phyloP scores from a whole-genome alignment of 768 basidiomycete species.

The Lentinula detonsa region DNA sequence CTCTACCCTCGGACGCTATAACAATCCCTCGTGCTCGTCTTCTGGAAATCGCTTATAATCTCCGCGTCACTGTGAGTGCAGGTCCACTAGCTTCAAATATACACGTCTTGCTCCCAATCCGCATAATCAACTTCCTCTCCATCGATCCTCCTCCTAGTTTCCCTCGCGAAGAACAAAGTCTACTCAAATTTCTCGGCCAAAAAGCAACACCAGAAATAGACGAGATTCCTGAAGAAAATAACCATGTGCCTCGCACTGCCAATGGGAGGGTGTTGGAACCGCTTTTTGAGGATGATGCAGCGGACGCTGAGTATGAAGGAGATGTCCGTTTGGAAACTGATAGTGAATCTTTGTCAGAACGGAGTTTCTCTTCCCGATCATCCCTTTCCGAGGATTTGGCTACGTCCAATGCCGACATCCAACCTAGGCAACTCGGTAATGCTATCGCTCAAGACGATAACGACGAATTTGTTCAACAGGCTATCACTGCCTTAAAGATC shows the following conservation, averaged over 20 bases:
- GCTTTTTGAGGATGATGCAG: slow-evolving; percentile 4
- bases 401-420: not conserved
- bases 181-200: slow-evolving; percentile 21
- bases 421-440: slow-evolving; percentile 12
- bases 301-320: not conserved
- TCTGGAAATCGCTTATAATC: slow-evolving; percentile 69
- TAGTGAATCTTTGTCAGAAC: not conserved
- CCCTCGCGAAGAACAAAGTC: slow-evolving; percentile 15
- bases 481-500: slow-evolving; percentile 21
- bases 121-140: slow-evolving; percentile 79
- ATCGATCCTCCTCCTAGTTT: slow-evolving; percentile 68
- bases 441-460: slow-evolving; percentile 24
- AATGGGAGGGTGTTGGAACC: slow-evolving; percentile 3
- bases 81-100: slow-evolving; percentile 59
- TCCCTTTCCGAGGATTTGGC: not conserved
- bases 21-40: slow-evolving; percentile 63
- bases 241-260: not conserved
- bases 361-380: not conserved
- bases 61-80: slow-evolving; percentile 58
- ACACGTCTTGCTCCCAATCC: slow-evolving; percentile 65
- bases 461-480: slow-evolving; percentile 29
- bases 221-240: not conserved
- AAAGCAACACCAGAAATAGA: slow-evolving; percentile 13
- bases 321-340: not conserved
- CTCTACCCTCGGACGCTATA: slow-evolving; percentile 65